Base-by-base conservation (phyloP, 768 basidiomycete genomes). In the Mycena rebaudengoi region DNA sequence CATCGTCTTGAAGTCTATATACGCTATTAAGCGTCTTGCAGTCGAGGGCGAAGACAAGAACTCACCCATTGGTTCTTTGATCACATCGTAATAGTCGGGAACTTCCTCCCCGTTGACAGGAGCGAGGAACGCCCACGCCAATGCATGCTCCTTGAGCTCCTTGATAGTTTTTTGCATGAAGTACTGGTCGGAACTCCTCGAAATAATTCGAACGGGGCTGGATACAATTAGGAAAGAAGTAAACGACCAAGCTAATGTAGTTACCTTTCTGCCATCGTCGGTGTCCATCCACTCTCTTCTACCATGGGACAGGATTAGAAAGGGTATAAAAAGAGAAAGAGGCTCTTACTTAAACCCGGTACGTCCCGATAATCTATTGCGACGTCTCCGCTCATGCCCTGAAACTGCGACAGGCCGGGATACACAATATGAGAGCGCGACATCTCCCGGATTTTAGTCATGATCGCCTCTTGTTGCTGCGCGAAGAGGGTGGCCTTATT, bases 231-330 rank as follows among this genome's bases (percentile, higher is more conserved):
- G 21, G n/a, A 16, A 29, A 23, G 18, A 3, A 26, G n/a, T 13
- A 18, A 51, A 35, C 26, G 32, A 7, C 5, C 12, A 23, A 26
- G 23, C 2, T 23, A 37, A 35, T 13, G 14, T 52, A n/a, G 14
- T 78, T 89, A 74, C 74, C 94, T 92, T 83, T 83, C 44, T 57
- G 88, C 85, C 86, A 95, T 91, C 58, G 88, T 89, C 10, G 90
- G 88, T 43, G 90, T 92, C 98, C 98, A 99, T 1, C 96, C 95
- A 61, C 91, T 95, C 75, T 97, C 95, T 40, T 87, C 95, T 95
- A 60, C 23, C 16, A 62, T 16, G 41, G 43, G n/a, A 28, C 45
- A 14, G 54, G 35, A 63, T 39, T 16, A 68, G 56, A 45, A 40
- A 44, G 30, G 56, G 43, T 35, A 51, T 12, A 29, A 50, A 55